Evolutionary conservation across 2,329 filamentous ascomycete species (phyloP), one percentile per base, ranked within the genome.

Genomic region (Phialemoniopsis sp.): DNA sequence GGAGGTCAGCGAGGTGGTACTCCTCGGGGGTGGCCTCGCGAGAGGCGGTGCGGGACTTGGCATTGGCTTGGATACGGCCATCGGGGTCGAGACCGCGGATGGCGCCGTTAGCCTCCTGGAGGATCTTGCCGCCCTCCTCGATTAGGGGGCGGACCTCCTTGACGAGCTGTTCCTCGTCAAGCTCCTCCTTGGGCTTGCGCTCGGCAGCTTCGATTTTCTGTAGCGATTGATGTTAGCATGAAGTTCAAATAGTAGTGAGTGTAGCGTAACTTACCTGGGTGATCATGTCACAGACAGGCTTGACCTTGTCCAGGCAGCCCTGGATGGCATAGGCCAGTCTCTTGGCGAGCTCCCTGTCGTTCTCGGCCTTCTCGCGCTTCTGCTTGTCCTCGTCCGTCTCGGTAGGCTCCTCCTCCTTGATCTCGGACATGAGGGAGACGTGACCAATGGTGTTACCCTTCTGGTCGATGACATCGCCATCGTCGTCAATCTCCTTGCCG

Each of bases 11-110:
- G 13, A 95, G 80, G 44, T 82, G 82, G 54, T 89, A 85, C 63
- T 96, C 89, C 57, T 95, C 88, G 0, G 87, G 84, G 0, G 82
- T 82, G 3, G 87, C 87, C 56, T 93, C 87, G 45, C 78, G 80
- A 4, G 82, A 78, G 29, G 82, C 80, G 18, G 85, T 72, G 63
- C 87, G 87, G 51, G 86, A 81, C 74, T 95, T 94, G 34, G 90
- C 89, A 44, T 90, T 85, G 29, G 84, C 80, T 34, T 87, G 80
- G 59, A 95, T 94, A 47, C 82, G 81, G 28, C 90, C 89, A 56
- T 95, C 89, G 1, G 90, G 89, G 54, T 96, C 90, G 37, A 95
- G 80, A 7, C 86, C 89, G 28, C 89, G 87, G 52, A 95, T 88
- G 8, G 85, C 74, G 38, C 89, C 89, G 57, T 95, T 93, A 62